phyloP scores from a whole-genome alignment of 441 rosid species.

The Adansonia gregorii region DNA sequence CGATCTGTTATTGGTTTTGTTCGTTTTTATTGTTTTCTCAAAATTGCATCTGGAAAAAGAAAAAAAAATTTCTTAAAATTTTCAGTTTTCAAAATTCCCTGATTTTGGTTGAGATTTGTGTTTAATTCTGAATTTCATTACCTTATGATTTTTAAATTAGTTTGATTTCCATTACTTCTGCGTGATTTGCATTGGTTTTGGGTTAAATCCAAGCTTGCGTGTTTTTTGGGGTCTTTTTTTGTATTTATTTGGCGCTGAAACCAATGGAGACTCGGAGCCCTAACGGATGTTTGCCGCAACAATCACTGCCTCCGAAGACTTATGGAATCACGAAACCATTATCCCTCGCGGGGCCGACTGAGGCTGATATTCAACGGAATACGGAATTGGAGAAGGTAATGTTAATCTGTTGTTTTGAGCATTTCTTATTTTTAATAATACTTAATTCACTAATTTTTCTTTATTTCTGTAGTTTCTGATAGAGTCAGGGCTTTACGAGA shows the following conservation, averaged over 20 bases:
- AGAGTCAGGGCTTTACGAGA: constrained; percentile 57
- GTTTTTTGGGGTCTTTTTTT: constrained; percentile 24
- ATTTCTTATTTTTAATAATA: constrained; percentile 6
- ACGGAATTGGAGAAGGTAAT: constrained; percentile 59
- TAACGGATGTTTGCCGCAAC: constrained; percentile 34
- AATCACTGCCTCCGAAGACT: constrained; percentile 36
- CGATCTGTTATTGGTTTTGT: constrained; percentile 6
- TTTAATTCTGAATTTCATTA: background rate
- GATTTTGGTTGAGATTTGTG: constrained; percentile 7
- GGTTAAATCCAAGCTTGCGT: constrained; percentile 18
- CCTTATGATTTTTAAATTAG: background rate
- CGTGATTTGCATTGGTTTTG: constrained; percentile 14
- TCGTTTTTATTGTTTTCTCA: background rate
- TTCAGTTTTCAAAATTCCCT: background rate
- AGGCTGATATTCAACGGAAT: constrained; percentile 59
- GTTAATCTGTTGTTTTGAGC: background rate
- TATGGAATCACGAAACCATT: constrained; percentile 66
- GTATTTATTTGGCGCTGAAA: constrained; percentile 33
- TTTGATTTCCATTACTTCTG: constrained; percentile 11
- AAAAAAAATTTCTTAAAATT: background rate
- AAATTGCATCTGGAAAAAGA: background rate
- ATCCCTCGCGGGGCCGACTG: constrained; percentile 61
- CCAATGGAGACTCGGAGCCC: constrained; percentile 51
- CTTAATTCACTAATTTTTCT: constrained; percentile 1
- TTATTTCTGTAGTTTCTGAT: constrained; percentile 48